Evolutionary conservation across 1,284 basidiomycete species (phyloP), one percentile per base, ranked within the genome.

Genomic region (Caloboletus firmus): DNA sequence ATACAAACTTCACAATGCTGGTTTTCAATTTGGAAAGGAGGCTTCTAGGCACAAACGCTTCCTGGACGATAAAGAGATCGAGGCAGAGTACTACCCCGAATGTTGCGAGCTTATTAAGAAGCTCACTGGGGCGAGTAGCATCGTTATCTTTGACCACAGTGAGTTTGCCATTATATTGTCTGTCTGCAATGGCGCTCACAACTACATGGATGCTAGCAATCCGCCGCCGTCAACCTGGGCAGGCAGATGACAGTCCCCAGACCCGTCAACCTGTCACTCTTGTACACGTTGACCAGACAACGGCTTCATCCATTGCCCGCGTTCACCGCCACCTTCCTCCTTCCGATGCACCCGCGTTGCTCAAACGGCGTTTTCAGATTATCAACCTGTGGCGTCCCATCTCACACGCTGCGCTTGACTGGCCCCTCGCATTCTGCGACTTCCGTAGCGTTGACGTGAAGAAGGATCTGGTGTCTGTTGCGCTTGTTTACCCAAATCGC

Each of bases 111-210:
- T 82, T 26, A 66, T 83, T 48, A 84, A 84, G 72, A 63, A 76
- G 58, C 54, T 79, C 18, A 82, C 80, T 0, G 80, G 80, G 10
- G 82, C 80, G 2, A 78, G 70, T 50, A 71, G 71, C 22, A 74
- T 74, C 15, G 77, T 82, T 6, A 59, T 81, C 39, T 85, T 84
- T 60, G 82, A 84, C 57, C 81, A 83, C 61, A 83, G 80, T 80
- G 53, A 15, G 73, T 62, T 13, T n/a, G n/a, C 12, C 20, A n/a
- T 8, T 5, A 9, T 13, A 3, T 41, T 15, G 1, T 30, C 17
- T 32, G n/a, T 40, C 6, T 10, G n/a, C 18, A 17, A 31, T 15
- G n/a, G 4, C 13, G 2, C 40, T 32, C 20, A 41, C 49, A 1
- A 57, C 30, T 2, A 13, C 9, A 30, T 37, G 28, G 17, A 24